phyloP scores from a whole-genome alignment of 176 grass and related monocot genomes.

The Typha latifolia region DNA sequence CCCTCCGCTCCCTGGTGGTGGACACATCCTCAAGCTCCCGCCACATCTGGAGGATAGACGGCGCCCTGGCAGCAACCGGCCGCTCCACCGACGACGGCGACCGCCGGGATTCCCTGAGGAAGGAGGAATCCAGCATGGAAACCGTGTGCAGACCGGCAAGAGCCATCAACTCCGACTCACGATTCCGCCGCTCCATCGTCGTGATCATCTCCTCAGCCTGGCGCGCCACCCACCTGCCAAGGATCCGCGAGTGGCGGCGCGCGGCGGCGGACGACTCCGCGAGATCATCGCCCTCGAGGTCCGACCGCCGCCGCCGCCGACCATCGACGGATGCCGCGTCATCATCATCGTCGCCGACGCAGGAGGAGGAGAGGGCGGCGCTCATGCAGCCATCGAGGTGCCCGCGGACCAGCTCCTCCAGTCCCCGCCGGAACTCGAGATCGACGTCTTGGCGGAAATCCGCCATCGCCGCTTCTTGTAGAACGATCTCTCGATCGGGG shows the following conservation, averaged over 20 bases:
- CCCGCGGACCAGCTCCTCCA: conserved; percentile 96
- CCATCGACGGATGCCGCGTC: background rate
- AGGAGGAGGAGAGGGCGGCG: conserved; percentile 48
- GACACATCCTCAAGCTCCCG: conserved; percentile 65
- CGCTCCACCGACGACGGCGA: conserved; percentile 21
- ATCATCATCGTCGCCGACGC: conserved; percentile 16
- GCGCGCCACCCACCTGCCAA: conserved; percentile 90
- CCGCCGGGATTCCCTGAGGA: conserved; percentile 36
- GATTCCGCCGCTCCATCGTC: conserved; percentile 76
- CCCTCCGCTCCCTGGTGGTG: conserved; percentile 15
- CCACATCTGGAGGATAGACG: conserved; percentile 89
- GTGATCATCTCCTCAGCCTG: conserved; percentile 98
- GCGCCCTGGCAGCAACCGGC: conserved; percentile 11
- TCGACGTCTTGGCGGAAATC: conserved; percentile 54
- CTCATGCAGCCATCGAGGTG: conserved; percentile 83
- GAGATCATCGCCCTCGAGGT: conserved; percentile 15
- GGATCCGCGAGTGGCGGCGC: conserved; percentile 49
- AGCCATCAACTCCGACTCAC: conserved; percentile 80
- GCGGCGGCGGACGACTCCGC: conserved; percentile 21
- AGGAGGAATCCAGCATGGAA: conserved; percentile 71
- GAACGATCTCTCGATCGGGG: background rate
- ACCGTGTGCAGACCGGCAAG: conserved; percentile 81
- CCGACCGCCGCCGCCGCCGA: conserved; percentile 30
- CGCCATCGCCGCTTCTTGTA: conserved; percentile 17
- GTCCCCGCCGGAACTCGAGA: conserved; percentile 78